Conservation (phyloP, 2,329 filamentous ascomycete genomes). For the Cercospora brassicicola region DNA sequence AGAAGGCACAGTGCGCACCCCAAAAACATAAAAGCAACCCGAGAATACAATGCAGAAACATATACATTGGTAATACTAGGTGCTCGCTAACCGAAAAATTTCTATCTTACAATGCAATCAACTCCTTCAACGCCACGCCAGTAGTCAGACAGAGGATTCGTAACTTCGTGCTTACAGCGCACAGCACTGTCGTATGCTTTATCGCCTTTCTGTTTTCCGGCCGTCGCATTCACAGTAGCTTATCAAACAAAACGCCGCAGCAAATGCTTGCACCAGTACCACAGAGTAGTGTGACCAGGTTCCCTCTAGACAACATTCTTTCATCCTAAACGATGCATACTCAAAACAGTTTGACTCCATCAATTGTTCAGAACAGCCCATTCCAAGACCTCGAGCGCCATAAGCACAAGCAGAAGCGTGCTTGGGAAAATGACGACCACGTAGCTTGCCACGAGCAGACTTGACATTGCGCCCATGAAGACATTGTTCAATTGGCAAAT, state of each 20-base stretch:
- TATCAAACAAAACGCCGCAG: not conserved
- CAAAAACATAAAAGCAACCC: not conserved
- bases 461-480: conserved; percentile 91
- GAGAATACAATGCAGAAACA: not conserved
- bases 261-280: not conserved
- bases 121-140: not conserved
- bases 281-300: not conserved
- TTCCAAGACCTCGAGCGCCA: conserved; percentile 86
- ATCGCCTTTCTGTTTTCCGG: not conserved
- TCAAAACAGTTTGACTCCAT: not conserved
- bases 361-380: conserved; percentile 60
- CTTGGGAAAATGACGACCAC: conserved; percentile 94
- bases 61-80: not conserved
- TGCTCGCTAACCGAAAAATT: not conserved
- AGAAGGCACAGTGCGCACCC: no score
- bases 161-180: not conserved
- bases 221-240: not conserved
- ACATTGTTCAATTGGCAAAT: conserved; percentile 98
- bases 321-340: not conserved
- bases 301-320: not conserved
- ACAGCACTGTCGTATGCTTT: not conserved
- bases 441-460: conserved; percentile 91
- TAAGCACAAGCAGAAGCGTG: conserved; percentile 85
- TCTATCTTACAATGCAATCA: not conserved
- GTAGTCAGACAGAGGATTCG: not conserved